phyloP scores from a whole-genome alignment of 352 stramenopile genomes.

The Paralagenidium karlingii region DNA sequence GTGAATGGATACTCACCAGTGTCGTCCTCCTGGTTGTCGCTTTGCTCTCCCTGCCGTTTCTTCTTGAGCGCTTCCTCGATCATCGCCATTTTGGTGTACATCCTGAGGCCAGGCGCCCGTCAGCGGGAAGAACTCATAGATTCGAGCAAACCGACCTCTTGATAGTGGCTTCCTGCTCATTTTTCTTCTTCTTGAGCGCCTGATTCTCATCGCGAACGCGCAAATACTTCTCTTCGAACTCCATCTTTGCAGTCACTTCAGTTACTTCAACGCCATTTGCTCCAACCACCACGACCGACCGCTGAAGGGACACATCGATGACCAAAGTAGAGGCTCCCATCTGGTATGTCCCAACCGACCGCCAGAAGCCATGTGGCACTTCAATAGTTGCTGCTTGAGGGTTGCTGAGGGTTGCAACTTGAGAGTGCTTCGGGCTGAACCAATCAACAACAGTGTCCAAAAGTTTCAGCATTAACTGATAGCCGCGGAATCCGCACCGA shows the following conservation, averaged over 20 bases:
- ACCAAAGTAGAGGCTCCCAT: no score
- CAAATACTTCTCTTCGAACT: constrained; percentile 81
- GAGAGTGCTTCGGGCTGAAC: constrained; percentile 8
- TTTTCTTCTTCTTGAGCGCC: constrained; percentile 84
- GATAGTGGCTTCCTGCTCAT: constrained; percentile 84
- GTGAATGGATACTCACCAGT: constrained; percentile 7
- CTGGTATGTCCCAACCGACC: constrained; percentile 1
- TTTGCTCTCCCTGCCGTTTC: constrained; percentile 28
- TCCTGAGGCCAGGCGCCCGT: constrained; percentile 16
- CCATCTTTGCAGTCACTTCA: no score
- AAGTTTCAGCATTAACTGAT: no score
- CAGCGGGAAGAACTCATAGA: not conserved
- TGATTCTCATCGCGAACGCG: constrained; percentile 74
- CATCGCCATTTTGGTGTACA: constrained; percentile 84
- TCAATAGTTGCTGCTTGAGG: constrained; percentile 1
- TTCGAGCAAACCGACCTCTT: constrained; percentile 30
- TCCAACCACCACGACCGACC: no score
- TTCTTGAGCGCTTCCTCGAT: constrained; percentile 80
- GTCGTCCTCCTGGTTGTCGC: constrained; percentile 40
- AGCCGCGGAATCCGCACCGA: no score
- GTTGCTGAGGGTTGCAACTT: constrained; percentile 1
- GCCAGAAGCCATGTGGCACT: constrained; percentile 1
- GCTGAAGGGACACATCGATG: no score
- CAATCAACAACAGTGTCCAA: constrained; percentile 15
- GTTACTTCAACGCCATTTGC: no score